A percentile compares a stretch with the other conserved stretches of the same genome.
phyloP scores from a whole-genome alignment of 805 yeast species.

The Groenewaldozyma salmanticensis region DNA sequence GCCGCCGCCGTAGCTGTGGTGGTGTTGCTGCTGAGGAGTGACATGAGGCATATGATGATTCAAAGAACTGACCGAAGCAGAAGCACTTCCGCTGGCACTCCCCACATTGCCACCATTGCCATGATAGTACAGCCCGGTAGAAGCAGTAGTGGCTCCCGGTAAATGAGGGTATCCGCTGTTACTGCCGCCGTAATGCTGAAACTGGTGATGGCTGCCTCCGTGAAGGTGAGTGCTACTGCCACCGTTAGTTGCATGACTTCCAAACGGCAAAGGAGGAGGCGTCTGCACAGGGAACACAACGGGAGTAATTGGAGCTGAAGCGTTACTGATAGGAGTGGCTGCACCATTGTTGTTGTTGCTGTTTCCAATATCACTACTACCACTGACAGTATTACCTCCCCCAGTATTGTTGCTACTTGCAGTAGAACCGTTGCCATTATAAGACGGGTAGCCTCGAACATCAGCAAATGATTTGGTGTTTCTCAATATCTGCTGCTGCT shows the following conservation, averaged over 20 bases:
- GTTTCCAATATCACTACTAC: slow-evolving; percentile 12
- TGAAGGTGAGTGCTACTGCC: neutral
- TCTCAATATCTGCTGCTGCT: slow-evolving; percentile 15
- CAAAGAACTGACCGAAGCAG: too few relatives aligned
- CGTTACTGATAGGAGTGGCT: slow-evolving; percentile 7
- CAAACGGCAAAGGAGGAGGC: slow-evolving; percentile 2
- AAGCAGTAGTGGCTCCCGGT: too few relatives aligned
- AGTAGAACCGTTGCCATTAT: slow-evolving; percentile 13
- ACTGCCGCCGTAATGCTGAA: slow-evolving; percentile 6
- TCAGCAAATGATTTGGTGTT: slow-evolving; percentile 29
- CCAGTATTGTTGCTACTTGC: slow-evolving; percentile 17
- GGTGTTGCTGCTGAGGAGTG: slow-evolving; percentile 4
- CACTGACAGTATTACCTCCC: slow-evolving; percentile 16
- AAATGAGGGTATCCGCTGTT: too few relatives aligned
- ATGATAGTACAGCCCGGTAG: too few relatives aligned
- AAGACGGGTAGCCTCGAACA: slow-evolving; percentile 18
- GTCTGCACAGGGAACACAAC: slow-evolving; percentile 1
- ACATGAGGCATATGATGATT: too few relatives aligned
- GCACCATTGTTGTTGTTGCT: slow-evolving; percentile 7
- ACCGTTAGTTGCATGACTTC: neutral
- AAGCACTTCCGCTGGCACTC: too few relatives aligned
- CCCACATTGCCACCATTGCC: too few relatives aligned
- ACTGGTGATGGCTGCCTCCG: slow-evolving; percentile 7
- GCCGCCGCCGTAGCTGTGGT: slow-evolving; percentile 7
- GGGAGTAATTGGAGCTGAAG: neutral